A percentile compares a stretch with the other conserved stretches of the same genome.
These are phyloP conservation scores for Talaromyces islandicus DNA, from an alignment of 2,329 filamentous ascomycete species.

Conservation along the genomic window DNA sequence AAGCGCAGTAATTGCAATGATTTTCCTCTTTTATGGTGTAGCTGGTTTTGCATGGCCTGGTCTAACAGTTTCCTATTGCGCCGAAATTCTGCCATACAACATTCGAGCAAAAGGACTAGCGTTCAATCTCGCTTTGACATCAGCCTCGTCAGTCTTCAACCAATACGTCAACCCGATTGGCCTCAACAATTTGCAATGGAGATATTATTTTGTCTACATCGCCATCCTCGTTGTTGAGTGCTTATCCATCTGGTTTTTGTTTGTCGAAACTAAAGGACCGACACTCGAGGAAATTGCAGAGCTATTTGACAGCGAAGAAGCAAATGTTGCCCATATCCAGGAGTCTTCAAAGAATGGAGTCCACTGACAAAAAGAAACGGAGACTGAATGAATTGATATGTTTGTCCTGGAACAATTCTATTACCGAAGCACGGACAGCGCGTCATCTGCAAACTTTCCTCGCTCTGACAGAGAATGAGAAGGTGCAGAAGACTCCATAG, in stretches of 20 bases:
- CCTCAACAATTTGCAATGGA: constrained; percentile 38
- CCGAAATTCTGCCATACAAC: constrained; percentile 30
- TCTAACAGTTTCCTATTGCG: constrained; percentile 20
- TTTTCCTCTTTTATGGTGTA: constrained; percentile 19
- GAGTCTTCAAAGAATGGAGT: neutral
- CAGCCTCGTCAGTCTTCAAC: constrained; percentile 31
- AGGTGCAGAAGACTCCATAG: constrained; percentile 12
- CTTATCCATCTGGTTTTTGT: constrained; percentile 22
- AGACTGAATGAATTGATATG: neutral
- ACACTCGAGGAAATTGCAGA: constrained; percentile 25
- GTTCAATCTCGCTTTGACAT: neutral
- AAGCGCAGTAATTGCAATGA: constrained; percentile 11
- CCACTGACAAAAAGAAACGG: neutral
- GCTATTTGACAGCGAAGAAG: constrained; percentile 12
- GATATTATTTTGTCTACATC: constrained; percentile 40
- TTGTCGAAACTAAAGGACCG: constrained; percentile 28
- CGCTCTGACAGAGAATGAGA: constrained; percentile 11
- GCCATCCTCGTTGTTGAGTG: constrained; percentile 28
- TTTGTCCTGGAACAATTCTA: neutral
- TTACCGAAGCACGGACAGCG: constrained; percentile 14
- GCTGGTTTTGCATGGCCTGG: constrained; percentile 24
- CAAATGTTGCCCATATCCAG: constrained; percentile 3
- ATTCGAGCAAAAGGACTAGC: constrained; percentile 30
- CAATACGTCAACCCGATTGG: constrained; percentile 43
- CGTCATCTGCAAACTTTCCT: constrained; percentile 13